Conservation (phyloP, 1,284 basidiomycete species). For the Veloporphyrellus conicus region DNA sequence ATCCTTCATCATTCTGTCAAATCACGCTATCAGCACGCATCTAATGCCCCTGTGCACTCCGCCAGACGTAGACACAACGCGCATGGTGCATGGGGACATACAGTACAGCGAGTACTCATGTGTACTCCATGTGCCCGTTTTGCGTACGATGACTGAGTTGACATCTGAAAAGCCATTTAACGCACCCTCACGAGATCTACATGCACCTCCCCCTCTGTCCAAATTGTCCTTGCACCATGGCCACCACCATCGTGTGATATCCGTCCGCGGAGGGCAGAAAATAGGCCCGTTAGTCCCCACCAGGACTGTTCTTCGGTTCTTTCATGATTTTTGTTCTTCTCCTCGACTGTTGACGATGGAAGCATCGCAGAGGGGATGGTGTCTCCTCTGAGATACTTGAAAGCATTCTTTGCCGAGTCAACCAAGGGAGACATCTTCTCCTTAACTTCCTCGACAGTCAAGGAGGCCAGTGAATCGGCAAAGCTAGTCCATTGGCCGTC, state of each 20-base stretch:
- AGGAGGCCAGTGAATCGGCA: slow-evolving; percentile 39
- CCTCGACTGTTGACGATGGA: slow-evolving; percentile 16
- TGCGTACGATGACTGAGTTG: background rate
- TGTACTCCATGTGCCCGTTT: slow-evolving; percentile 4
- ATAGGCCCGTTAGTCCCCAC: slow-evolving; percentile 62
- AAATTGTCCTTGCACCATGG: slow-evolving; percentile 40
- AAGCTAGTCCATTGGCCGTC: slow-evolving; percentile 9
- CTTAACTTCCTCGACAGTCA: slow-evolving; percentile 55
- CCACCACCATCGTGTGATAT: slow-evolving; percentile 33
- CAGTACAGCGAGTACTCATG: background rate
- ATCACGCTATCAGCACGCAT: slow-evolving; percentile 11
- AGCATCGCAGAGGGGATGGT: slow-evolving; percentile 38
- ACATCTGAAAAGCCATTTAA: slow-evolving; percentile 11
- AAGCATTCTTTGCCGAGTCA: slow-evolving; percentile 51
- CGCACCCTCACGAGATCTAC: slow-evolving; percentile 69
- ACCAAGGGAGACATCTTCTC: slow-evolving; percentile 30
- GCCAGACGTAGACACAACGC: slow-evolving; percentile 3
- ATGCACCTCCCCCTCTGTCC: slow-evolving; percentile 74
- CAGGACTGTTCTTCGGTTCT: slow-evolving; percentile 40
- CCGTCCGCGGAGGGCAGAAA: slow-evolving; percentile 57
- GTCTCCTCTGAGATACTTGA: slow-evolving; percentile 68
- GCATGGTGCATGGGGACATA: too few species aligned
- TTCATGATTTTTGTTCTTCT: slow-evolving; percentile 32
- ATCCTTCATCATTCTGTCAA: slow-evolving; percentile 64
- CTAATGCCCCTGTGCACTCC: background rate